Conservation (phyloP, 345 rosid genomes). For the Hibiscus mutabilis region DNA sequence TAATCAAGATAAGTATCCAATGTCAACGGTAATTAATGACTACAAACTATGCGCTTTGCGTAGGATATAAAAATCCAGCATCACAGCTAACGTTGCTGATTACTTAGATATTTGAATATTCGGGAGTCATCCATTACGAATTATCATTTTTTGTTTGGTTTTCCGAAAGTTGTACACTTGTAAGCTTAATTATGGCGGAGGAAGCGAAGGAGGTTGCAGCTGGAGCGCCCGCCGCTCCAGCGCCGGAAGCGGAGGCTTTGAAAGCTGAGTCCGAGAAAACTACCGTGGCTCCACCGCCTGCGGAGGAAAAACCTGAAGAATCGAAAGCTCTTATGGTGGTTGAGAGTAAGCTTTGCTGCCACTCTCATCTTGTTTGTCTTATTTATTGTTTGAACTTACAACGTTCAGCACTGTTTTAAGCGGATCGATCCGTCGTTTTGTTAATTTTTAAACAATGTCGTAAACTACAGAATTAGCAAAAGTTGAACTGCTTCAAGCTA, state of each 20-base stretch:
- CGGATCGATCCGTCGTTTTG: too few species aligned
- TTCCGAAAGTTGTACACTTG: neutral
- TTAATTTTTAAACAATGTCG: too few species aligned
- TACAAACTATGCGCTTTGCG: neutral
- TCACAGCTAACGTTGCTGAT: neutral
- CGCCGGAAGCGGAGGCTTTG: conserved; percentile 19
- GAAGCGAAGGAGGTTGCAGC: conserved; percentile 29
- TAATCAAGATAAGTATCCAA: neutral
- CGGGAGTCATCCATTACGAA: neutral
- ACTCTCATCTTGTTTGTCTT: neutral
- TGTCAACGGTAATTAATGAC: conserved; percentile 18
- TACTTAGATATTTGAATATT: neutral
- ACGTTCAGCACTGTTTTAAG: neutral
- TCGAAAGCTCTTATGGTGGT: conserved; percentile 51
- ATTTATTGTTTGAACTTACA: neutral
- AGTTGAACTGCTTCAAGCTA: neutral
- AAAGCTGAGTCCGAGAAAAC: conserved; percentile 32
- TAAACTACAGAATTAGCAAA: neutral
- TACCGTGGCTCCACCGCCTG: conserved; percentile 8
- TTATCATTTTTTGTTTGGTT: neutral
- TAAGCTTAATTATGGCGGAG: conserved; percentile 44
- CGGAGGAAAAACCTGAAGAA: conserved; percentile 29
- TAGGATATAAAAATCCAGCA: neutral
- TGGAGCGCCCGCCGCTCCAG: conserved; percentile 16
- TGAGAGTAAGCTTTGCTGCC: conserved; percentile 41